Base-by-base conservation (phyloP, 2,329 filamentous ascomycete species). In the Zalaria obscura region DNA sequence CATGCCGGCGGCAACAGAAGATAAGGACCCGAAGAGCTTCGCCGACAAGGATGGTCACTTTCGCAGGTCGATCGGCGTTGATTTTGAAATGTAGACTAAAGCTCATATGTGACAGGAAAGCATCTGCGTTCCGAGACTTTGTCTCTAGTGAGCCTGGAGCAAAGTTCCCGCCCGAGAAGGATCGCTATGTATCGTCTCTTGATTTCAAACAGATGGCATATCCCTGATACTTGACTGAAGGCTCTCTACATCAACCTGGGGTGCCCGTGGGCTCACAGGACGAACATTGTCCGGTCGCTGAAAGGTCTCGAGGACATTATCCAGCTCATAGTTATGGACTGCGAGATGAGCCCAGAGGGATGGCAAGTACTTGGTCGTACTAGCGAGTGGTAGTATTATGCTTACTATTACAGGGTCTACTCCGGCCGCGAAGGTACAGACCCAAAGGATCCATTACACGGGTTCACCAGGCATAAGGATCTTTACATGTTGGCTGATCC, bases 401-500 rank as follows among this genome's bases (percentile, higher is more conserved):
- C 18, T 2, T 32, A n/a, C 29, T 32, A 7, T 25, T 5, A 7
- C 8, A 38, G 36, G 36, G 76, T 79, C 41, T 89, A 88, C 60
- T 71, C 70, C 4, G 79, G 75, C 4, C 45, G 70, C 5, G 69
- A 73, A 10, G 74, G 76, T 36, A 58, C 66, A 40, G 46, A 71
- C 41, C 43, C 69, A 38, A 71, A 77, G 18, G 74, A 78, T 66
- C 72, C 80, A 48, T 53, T 83, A 7, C 70, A 77, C 39, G 79
- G 76, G 11, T 78, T 80, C 59, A 77, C 74, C 42, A 66, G 81
- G 59, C 65, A 88, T 36, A 75, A 78, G 42, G 67, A 91, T 38
- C 58, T 93, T 35, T 93, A 93, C 64, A 76, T 84, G 59, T 70
- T 72, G 47, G 76, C 73, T 5, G 73, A 87, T 50, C 70, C 76